Percentiles rank a stretch among this genome's conserved stretches.
Evolutionary conservation across 2,329 filamentous ascomycete species (phyloP).

Genomic region (Fusarium nematophilum): DNA sequence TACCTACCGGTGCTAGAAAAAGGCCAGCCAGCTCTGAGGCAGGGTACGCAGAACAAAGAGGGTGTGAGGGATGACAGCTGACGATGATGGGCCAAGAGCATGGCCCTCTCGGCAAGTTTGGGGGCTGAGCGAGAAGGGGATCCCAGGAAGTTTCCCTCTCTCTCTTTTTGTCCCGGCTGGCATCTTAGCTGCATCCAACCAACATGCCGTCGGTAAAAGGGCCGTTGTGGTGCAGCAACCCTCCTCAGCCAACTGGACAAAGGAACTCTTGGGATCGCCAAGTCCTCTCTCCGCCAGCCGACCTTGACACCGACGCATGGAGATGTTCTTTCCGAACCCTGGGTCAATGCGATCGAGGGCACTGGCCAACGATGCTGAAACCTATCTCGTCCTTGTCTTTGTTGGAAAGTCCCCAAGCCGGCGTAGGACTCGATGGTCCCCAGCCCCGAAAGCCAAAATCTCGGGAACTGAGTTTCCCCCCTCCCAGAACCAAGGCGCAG

Average conservation of each 20-base stretch:
- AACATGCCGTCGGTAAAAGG: conserved; percentile 22
- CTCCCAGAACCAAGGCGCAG: no score
- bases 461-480: no score
- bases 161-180: conserved; percentile 16
- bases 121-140: conserved; percentile 35
- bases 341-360: not conserved
- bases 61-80: conserved; percentile 30
- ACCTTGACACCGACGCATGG: not conserved
- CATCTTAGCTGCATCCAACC: conserved; percentile 18
- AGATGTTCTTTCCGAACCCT: no score
- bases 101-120: conserved; percentile 1
- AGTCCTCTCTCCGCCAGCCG: conserved; percentile 5
- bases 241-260: conserved; percentile 26
- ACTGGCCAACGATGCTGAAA: not conserved
- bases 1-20: conserved; percentile 12
- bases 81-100: conserved; percentile 12
- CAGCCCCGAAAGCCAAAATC: no score
- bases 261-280: conserved; percentile 15
- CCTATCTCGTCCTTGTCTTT: not conserved
- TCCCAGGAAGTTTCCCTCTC: no score
- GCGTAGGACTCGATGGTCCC: no score
- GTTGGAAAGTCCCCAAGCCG: not conserved
- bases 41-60: conserved; percentile 33
- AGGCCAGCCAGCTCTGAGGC: conserved; percentile 10
- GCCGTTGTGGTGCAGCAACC: conserved; percentile 25